Conservation (phyloP, 208 protist genomes). For the Jaenimonas drosophilae region DNA sequence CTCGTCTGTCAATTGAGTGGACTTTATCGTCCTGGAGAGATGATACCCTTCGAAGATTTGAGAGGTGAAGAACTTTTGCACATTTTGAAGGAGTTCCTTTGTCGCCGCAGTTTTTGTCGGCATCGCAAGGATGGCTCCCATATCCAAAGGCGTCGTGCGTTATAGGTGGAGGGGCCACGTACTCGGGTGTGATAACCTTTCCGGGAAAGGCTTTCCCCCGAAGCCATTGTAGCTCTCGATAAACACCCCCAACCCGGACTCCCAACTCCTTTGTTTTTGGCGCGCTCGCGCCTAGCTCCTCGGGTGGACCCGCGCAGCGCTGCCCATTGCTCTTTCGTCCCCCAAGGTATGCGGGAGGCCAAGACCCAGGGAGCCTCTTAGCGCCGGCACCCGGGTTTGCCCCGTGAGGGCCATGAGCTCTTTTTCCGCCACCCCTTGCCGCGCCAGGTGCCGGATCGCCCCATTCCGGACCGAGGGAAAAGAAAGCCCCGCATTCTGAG, state of each 20-base stretch:
- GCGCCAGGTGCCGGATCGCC: constrained; percentile 1
- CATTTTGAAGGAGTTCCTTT: neutral
- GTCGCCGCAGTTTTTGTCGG: neutral
- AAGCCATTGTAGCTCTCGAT: constrained; percentile 1
- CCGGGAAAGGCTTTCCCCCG: neutral
- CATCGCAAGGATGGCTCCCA: neutral
- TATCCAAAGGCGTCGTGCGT: too few species aligned
- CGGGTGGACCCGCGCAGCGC: constrained; percentile 1
- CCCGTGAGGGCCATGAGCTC: constrained; percentile 1
- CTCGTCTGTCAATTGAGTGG: neutral
- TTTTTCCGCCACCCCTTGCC: constrained; percentile 1
- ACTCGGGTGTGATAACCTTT: neutral
- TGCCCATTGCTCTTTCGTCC: neutral
- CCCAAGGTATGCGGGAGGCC: neutral
- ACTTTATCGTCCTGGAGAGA: constrained; percentile 1
- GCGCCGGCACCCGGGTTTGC: neutral
- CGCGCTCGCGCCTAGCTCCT: constrained; percentile 1
- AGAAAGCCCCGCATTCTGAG: too few species aligned
- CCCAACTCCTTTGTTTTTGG: neutral
- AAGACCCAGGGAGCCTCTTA: neutral
- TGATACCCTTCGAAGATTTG: too few species aligned
- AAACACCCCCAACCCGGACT: neutral
- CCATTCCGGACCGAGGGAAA: constrained; percentile 1
- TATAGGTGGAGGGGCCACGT: constrained; percentile 1
- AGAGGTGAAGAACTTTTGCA: too few species aligned